Evolutionary conservation across 2,329 filamentous ascomycete genomes (phyloP), one percentile per base, ranked within the genome.

Genomic region (Zopfia rhizophila): DNA sequence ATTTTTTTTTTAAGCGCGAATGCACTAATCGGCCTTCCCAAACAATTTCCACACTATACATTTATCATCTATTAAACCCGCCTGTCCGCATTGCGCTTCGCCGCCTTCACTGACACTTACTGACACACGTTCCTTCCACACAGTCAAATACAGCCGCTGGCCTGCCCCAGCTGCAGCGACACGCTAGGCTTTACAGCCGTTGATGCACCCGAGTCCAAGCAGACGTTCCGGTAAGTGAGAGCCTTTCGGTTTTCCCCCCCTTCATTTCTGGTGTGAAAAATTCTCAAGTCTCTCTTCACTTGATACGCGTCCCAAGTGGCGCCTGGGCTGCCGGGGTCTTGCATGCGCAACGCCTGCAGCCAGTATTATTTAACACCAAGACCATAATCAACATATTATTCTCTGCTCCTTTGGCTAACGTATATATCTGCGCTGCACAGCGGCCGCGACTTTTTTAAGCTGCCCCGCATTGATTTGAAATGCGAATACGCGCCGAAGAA

Each of bases 31-130:
- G 48, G 41, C 48, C 49, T 56, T 52, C 43, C 55, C 56, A 59
- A 58, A 66, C 56, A 60, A 61, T 70, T 53, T 63, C 64, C 60
- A 66, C 60, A 64, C 63, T 71, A 69, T 67, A 69, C 57, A 51
- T 63, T 56, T 62, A 65, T 67, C 60, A 69, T 70, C 61, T 70
- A 68, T 70, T 69, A 66, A 66, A 63, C 58, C 61, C 59, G 53
- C 56, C 50, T 41, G 46, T 49, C 63, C 58, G 56, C 61, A 42
- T 55, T 51, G 22, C 40, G 25, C 46, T 52, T 45, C 23, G 23
- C 23, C 19, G 12, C 24, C 17, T n/a, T 22, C 13, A 33, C 42
- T 53, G 45, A 48, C 42, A 48, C 36, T 51, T 48, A 49, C 58
- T 61, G 51, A 62, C 51, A 39, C 43, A 21, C 16, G 12, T 18